A percentile compares a stretch with the other conserved stretches of the same genome.
Conservation (phyloP, 1,139 yeast genomes). For the Blastobotrys apis region DNA sequence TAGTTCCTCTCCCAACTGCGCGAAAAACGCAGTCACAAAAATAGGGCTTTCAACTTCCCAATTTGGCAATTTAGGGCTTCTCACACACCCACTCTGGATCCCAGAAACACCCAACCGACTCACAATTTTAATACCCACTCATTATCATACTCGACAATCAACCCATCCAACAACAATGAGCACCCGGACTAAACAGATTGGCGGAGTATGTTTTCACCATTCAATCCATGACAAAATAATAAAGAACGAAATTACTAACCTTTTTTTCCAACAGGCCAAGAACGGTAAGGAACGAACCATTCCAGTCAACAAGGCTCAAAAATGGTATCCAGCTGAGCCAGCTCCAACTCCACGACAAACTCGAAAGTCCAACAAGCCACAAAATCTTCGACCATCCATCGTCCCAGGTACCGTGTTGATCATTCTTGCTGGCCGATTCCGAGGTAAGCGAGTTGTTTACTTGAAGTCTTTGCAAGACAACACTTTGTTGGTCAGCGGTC, state of each 20-base stretch:
- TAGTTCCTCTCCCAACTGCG: no score
- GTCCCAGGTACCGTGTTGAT: slow-evolving; percentile 99
- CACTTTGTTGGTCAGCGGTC: slow-evolving; percentile 97
- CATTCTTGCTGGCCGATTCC: slow-evolving; percentile 99
- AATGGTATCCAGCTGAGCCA: slow-evolving; percentile 90
- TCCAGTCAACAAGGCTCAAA: slow-evolving; percentile 60
- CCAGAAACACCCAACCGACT: background rate
- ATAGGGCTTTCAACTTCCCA: no score
- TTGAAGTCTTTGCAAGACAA: slow-evolving; percentile 97
- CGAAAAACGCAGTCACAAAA: no score
- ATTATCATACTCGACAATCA: slow-evolving; percentile 8
- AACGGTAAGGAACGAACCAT: slow-evolving; percentile 35
- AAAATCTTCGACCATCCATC: slow-evolving; percentile 92
- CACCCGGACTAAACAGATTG: slow-evolving; percentile 37
- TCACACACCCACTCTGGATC: no score
- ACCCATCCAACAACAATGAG: slow-evolving; percentile 28
- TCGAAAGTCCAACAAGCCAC: slow-evolving; percentile 82
- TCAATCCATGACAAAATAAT: background rate
- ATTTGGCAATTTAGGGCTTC: no score
- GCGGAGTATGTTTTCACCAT: slow-evolving; percentile 33
- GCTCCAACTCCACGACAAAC: slow-evolving; percentile 66
- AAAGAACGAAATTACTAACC: background rate
- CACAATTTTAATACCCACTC: slow-evolving; percentile 6
- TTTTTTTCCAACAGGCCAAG: slow-evolving; percentile 26
- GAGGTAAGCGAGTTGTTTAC: slow-evolving; percentile 99